Evolutionary conservation across 768 basidiomycete species (phyloP).

Genomic region (Amanita inopinata): DNA sequence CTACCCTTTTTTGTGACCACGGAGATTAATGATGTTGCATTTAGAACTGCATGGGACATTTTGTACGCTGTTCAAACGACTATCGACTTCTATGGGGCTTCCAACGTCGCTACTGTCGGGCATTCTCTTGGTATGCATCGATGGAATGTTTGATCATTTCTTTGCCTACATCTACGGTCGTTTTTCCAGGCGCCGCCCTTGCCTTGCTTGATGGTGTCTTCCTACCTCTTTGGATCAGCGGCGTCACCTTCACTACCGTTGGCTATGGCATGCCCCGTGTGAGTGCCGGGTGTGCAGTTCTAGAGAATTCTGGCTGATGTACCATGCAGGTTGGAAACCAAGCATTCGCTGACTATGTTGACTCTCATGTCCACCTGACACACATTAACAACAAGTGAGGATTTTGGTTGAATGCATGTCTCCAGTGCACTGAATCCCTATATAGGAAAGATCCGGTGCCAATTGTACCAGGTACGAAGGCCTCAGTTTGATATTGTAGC

Average conservation of each 20-base stretch:
- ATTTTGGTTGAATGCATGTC: too few species aligned
- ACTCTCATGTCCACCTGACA: constrained; percentile 14
- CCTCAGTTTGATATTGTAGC: constrained; percentile 3
- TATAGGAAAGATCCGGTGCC: constrained; percentile 29
- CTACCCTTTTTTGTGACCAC: background rate
- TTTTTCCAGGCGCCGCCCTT: constrained; percentile 25
- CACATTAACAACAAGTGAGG: constrained; percentile 16
- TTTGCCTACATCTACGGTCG: background rate
- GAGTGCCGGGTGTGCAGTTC: too few species aligned
- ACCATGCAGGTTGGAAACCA: constrained; percentile 24
- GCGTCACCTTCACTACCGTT: constrained; percentile 25
- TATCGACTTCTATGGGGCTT: constrained; percentile 22
- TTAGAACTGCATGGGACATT: constrained; percentile 29
- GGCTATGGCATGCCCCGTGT: constrained; percentile 37
- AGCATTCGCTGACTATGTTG: constrained; percentile 18
- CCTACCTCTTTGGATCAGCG: constrained; percentile 40
- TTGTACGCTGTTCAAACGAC: constrained; percentile 30
- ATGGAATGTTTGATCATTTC: too few species aligned
- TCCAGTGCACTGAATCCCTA: background rate
- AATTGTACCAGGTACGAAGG: constrained; percentile 27
- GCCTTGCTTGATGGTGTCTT: constrained; percentile 41
- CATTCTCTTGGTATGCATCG: constrained; percentile 30
- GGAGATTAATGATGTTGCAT: background rate
- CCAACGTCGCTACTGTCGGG: constrained; percentile 30
- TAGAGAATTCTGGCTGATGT: too few species aligned